phyloP scores from a whole-genome alignment of 208 protist species.

The Leishmania lainsoni region DNA sequence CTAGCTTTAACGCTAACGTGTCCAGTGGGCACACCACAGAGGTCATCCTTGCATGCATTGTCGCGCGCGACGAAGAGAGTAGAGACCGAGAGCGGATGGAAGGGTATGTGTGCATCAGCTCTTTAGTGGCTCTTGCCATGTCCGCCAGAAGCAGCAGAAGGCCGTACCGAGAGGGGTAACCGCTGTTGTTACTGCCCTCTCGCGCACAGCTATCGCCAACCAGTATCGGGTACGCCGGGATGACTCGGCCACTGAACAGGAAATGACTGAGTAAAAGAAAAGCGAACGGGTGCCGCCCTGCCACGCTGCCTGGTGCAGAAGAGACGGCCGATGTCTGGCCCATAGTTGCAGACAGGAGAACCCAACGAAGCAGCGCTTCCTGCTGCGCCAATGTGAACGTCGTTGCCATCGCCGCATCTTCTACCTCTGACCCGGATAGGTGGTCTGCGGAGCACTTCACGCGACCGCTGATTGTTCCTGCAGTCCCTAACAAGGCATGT shows the following conservation, averaged over 20 bases:
- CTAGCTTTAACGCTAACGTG: conserved; percentile 13
- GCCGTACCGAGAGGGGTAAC: background rate
- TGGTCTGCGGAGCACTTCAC: background rate
- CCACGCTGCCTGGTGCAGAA: background rate
- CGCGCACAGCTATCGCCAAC: background rate
- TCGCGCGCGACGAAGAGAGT: background rate
- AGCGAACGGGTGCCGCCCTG: conserved; percentile 22
- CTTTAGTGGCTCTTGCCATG: conserved; percentile 11
- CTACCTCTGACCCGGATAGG: background rate
- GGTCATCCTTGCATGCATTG: background rate
- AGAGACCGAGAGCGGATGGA: conserved; percentile 11
- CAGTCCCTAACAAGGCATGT: background rate
- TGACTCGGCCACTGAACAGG: conserved; percentile 20
- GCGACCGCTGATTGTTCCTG: background rate
- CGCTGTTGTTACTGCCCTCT: background rate
- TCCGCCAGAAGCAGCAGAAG: conserved; percentile 8
- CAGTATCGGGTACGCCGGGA: conserved; percentile 8
- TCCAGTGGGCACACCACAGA: conserved; percentile 24
- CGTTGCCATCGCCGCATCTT: background rate
- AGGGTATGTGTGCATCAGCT: conserved; percentile 35
- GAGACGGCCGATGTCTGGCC: background rate
- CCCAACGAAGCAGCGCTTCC: conserved; percentile 30
- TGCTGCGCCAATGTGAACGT: conserved; percentile 10
- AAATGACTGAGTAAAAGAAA: conserved; percentile 22
- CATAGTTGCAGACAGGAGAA: conserved; percentile 10